Percentiles rank a stretch among this genome's conserved stretches.
Conservation (phyloP, 306 rosid species). For the Benincasa hispida region DNA sequence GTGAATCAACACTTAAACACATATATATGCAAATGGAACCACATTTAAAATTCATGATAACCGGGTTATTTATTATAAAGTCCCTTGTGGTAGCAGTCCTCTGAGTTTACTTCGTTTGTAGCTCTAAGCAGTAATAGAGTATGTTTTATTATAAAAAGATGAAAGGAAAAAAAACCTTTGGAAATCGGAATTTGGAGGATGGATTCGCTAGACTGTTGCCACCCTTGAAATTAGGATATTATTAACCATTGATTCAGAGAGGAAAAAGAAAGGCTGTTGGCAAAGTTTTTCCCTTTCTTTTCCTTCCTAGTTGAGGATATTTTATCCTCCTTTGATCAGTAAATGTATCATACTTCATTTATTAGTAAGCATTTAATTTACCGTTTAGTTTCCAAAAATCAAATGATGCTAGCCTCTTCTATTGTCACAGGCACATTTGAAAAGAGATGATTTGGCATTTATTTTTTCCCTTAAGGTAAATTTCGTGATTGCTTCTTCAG, state of each 20-base stretch:
- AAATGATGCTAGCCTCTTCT: constrained; percentile 1
- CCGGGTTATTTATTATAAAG: not conserved
- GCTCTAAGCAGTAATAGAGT: not conserved
- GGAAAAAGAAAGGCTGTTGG: not conserved
- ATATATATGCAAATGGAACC: not conserved
- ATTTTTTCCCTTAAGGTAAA: constrained; percentile 82
- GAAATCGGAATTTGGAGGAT: not conserved
- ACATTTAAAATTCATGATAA: not conserved
- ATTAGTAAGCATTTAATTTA: not conserved
- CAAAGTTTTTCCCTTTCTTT: not conserved
- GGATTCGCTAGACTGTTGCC: not conserved
- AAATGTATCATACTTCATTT: not conserved
- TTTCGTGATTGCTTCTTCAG: not conserved
- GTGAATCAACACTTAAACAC: not conserved
- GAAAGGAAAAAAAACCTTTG: not conserved
- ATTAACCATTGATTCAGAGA: not conserved
- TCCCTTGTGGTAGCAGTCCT: not conserved
- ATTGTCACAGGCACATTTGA: constrained; percentile 65
- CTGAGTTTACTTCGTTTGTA: not conserved
- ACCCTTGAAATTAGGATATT: not conserved
- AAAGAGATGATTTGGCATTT: constrained; percentile 78
- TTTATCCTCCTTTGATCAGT: not conserved
- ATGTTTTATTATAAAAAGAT: not conserved
- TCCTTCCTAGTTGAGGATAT: not conserved
- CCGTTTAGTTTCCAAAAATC: not conserved